Percentiles rank a stretch among this genome's conserved stretches.
These are phyloP conservation scores for Lanmaoa rubissima DNA, from an alignment of 768 basidiomycete genomes.

Conservation along the genomic window DNA sequence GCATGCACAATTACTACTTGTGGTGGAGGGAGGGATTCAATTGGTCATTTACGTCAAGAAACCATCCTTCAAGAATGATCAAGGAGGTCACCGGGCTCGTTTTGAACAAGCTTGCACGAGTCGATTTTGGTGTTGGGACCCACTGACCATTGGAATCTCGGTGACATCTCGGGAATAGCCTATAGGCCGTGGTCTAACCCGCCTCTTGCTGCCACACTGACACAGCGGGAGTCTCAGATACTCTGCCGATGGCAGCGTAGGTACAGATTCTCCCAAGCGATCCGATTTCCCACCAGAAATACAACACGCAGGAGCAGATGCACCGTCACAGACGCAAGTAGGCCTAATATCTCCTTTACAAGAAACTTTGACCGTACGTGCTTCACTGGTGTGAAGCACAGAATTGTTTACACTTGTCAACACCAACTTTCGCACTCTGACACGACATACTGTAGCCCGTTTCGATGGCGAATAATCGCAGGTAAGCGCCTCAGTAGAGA, in stretches of 20 bases:
- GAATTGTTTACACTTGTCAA: background rate
- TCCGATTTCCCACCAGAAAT: background rate
- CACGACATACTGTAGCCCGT: no score
- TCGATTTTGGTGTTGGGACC: background rate
- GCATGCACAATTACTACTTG: background rate
- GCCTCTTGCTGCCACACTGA: background rate
- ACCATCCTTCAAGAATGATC: background rate
- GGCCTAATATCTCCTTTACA: background rate
- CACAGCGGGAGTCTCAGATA: background rate
- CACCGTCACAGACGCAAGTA: background rate
- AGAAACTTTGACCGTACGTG: background rate
- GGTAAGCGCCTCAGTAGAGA: background rate
- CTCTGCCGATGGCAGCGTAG: background rate
- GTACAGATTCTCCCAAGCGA: slow-evolving; percentile 4
- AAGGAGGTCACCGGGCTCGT: background rate
- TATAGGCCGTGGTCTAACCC: background rate
- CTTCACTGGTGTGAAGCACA: no score
- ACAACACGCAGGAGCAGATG: background rate
- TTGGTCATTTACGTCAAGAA: slow-evolving; percentile 1
- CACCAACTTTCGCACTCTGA: background rate
- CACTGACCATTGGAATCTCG: background rate
- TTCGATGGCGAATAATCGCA: background rate
- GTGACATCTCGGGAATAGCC: background rate
- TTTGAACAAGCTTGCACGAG: background rate
- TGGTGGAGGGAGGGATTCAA: background rate